Evolutionary conservation across 2,329 filamentous ascomycete species (phyloP).

Genomic region (Parastagonospora nodorum): DNA sequence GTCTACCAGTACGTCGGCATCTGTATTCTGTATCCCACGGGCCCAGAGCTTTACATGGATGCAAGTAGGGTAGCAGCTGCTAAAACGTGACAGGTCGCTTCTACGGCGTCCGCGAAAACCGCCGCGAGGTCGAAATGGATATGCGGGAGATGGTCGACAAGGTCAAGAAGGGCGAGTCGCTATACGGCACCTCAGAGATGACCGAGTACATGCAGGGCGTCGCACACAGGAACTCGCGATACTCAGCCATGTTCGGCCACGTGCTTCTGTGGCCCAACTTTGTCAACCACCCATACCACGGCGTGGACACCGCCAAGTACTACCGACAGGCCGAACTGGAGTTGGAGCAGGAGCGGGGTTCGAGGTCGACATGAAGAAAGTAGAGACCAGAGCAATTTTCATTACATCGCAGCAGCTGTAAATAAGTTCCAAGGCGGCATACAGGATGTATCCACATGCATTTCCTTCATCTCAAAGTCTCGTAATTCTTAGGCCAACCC

Average conservation of each 20-base stretch:
- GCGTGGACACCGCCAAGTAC: slow-evolving; percentile 98
- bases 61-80: background rate
- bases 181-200: slow-evolving; percentile 81
- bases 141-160: slow-evolving; percentile 98
- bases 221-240: slow-evolving; percentile 88
- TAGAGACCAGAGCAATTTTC: slow-evolving; percentile 18
- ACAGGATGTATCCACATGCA: slow-evolving; percentile 38
- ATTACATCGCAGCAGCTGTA: slow-evolving; percentile 29
- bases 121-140: slow-evolving; percentile 90
- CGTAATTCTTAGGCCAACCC: slow-evolving; percentile 8
- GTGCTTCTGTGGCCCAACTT: slow-evolving; percentile 97
- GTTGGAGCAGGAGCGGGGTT: slow-evolving; percentile 72
- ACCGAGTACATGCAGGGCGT: slow-evolving; percentile 93
- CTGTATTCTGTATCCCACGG: too few species aligned
- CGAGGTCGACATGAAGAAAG: background rate
- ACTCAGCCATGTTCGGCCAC: slow-evolving; percentile 81
- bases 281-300: slow-evolving; percentile 87
- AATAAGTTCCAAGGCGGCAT: slow-evolving; percentile 26
- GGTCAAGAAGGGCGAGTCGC: slow-evolving; percentile 86
- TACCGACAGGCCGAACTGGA: slow-evolving; percentile 94
- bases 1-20: slow-evolving; percentile 71
- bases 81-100: slow-evolving; percentile 72
- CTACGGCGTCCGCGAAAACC: slow-evolving; percentile 92
- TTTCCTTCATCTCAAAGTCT: slow-evolving; percentile 11
- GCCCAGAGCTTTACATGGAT: too few species aligned